Evolutionary conservation across 148 eudicot genomes (phyloP).

Genomic region (Talinum fruticosum): DNA sequence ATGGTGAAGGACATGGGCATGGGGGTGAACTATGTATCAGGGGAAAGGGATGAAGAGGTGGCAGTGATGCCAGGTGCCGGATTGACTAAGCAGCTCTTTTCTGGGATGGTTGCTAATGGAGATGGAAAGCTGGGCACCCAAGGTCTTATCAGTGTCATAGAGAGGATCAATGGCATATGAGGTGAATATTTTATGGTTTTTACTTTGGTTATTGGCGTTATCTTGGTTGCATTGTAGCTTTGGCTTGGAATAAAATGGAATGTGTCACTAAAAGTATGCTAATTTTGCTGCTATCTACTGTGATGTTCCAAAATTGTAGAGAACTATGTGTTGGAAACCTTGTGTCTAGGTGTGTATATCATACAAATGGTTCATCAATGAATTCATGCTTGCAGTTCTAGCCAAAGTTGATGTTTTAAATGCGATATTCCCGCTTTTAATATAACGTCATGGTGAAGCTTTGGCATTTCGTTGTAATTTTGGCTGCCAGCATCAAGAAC

Average conservation of each 20-base stretch:
- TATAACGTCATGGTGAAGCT: background rate
- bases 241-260: too few species aligned
- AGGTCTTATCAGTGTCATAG: slow-evolving; percentile 65
- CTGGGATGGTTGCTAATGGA: slow-evolving; percentile 84
- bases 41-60: slow-evolving; percentile 34
- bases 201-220: background rate
- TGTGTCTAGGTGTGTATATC: background rate
- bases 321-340: too few species aligned
- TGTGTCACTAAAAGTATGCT: too few species aligned
- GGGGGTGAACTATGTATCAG: slow-evolving; percentile 67
- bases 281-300: background rate
- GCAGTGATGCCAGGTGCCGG: slow-evolving; percentile 74
- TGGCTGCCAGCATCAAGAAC: background rate
- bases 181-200: background rate
- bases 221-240: background rate
- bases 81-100: slow-evolving; percentile 72
- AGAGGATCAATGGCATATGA: slow-evolving; percentile 71
- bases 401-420: too few species aligned
- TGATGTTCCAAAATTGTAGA: background rate
- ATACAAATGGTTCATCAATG: background rate
- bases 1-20: slow-evolving; percentile 95
- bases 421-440: too few species aligned
- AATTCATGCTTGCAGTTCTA: background rate
- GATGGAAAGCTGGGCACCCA: slow-evolving; percentile 85
- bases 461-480: background rate